Conservation (phyloP, 108 stramenopile genomes). For the Skeletonema potamos region DNA sequence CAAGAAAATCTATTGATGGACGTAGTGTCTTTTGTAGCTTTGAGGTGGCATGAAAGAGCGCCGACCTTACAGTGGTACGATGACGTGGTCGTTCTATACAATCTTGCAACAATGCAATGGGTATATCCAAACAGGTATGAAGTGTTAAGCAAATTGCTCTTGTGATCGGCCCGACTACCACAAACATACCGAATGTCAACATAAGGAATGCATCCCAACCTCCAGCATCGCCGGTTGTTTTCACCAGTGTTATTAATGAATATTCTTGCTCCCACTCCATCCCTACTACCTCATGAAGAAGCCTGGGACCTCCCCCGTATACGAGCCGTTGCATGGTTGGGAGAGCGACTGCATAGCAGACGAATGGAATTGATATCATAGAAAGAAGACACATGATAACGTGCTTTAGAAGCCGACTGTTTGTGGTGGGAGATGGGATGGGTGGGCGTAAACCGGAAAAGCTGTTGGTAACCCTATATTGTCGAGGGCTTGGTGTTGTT, state of each 20-base stretch:
- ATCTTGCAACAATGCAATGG: conserved; percentile 30
- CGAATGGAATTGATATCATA: conserved; percentile 33
- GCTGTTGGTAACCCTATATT: neutral
- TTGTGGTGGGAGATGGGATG: conserved; percentile 37
- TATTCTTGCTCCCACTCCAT: conserved; percentile 69
- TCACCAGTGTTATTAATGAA: conserved; percentile 65
- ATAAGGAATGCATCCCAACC: conserved; percentile 81
- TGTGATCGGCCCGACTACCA: conserved; percentile 44
- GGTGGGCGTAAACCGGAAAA: neutral
- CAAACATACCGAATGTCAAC: conserved; percentile 75
- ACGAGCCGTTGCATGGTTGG: conserved; percentile 82
- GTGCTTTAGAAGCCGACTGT: conserved; percentile 31
- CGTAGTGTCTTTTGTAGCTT: conserved; percentile 28
- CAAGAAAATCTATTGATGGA: conserved; percentile 65
- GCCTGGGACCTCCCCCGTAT: conserved; percentile 66
- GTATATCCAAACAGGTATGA: conserved; percentile 47
- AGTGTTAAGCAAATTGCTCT: conserved; percentile 47
- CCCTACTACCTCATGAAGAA: conserved; percentile 76
- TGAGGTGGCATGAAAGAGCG: conserved; percentile 8
- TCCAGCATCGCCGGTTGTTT: conserved; percentile 81
- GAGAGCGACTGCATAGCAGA: conserved; percentile 52
- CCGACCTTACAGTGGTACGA: conserved; percentile 27
- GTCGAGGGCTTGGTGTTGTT: neutral
- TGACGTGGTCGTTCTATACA: conserved; percentile 42
- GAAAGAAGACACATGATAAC: conserved; percentile 28